Percentiles rank a stretch among this genome's conserved stretches.
Conservation (phyloP, 306 rosid genomes). For the Albizia julibrissin region DNA sequence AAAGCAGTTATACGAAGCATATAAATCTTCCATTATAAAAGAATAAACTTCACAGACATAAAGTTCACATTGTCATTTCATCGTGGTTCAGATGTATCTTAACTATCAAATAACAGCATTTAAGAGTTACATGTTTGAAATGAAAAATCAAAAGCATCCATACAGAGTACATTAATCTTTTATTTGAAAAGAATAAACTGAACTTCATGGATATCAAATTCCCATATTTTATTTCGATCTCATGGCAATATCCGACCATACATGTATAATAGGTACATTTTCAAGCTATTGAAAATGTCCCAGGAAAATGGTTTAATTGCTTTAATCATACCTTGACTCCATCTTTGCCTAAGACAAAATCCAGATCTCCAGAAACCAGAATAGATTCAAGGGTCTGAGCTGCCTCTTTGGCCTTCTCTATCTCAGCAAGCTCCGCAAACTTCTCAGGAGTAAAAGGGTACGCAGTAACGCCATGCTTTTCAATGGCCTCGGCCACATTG, state of each 20-base stretch:
- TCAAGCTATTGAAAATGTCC: too few relatives aligned
- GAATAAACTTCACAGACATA: not conserved
- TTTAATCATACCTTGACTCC: slow-evolving; percentile 51
- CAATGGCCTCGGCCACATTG: slow-evolving; percentile 56
- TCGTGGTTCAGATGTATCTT: not conserved
- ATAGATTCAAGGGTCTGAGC: slow-evolving; percentile 68
- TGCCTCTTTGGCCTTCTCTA: slow-evolving; percentile 59
- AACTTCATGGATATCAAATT: not conserved
- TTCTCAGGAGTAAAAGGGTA: slow-evolving; percentile 78
- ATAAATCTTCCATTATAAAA: not conserved
- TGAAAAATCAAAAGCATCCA: too few relatives aligned
- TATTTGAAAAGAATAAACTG: not conserved
- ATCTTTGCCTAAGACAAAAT: slow-evolving; percentile 56
- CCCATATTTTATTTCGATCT: not conserved
- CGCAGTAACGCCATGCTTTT: slow-evolving; percentile 63
- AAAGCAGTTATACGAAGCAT: not conserved
- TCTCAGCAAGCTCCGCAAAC: slow-evolving; percentile 57
- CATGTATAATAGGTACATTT: not conserved
- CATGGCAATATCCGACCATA: not conserved
- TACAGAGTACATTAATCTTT: not conserved
- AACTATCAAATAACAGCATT: too few relatives aligned
- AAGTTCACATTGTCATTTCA: not conserved
- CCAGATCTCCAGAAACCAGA: slow-evolving; percentile 50
- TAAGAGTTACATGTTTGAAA: too few relatives aligned
- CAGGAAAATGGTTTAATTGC: not conserved